Conservation (phyloP, 495 filamentous ascomycete species). For the Neurospora sp. region DNA sequence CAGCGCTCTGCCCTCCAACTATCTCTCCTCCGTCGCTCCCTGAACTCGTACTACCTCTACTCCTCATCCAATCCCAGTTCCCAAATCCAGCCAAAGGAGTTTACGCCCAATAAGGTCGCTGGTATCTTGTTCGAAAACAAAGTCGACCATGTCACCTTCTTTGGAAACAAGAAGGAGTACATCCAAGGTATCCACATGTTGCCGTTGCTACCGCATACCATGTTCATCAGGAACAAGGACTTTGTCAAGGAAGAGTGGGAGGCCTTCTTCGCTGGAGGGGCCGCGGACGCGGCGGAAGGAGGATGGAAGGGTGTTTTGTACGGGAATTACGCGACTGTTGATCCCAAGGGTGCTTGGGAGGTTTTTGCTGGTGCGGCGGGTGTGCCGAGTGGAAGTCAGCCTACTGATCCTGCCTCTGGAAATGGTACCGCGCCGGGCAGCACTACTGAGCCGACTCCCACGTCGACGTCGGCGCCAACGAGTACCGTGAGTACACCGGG, state of each 20-base stretch:
- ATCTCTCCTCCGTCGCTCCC: constrained; percentile 54
- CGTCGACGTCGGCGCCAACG: neutral
- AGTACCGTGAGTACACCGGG: neutral
- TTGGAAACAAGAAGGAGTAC: constrained; percentile 69
- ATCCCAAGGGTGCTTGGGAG: constrained; percentile 57
- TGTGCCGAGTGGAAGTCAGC: neutral
- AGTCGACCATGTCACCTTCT: constrained; percentile 90
- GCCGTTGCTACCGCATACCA: constrained; percentile 63
- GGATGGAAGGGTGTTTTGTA: constrained; percentile 85
- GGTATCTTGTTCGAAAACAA: constrained; percentile 98
- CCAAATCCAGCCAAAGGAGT: constrained; percentile 61
- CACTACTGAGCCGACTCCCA: neutral
- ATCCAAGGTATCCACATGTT: constrained; percentile 98
- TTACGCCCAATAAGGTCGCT: constrained; percentile 75
- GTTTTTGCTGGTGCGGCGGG: constrained; percentile 48
- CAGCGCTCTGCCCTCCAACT: constrained; percentile 50
- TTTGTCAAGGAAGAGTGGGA: constrained; percentile 87
- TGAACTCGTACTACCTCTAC: constrained; percentile 78
- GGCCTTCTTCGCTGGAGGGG: constrained; percentile 54
- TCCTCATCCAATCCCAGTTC: constrained; percentile 41
- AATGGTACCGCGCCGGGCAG: neutral
- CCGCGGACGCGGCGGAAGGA: constrained; percentile 49
- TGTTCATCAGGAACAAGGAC: constrained; percentile 51
- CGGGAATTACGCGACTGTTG: constrained; percentile 68
- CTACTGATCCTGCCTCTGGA: neutral